These are phyloP conservation scores for Rhinocladiella similis DNA, from an alignment of 2,329 filamentous ascomycete species.

Conservation along the genomic window DNA sequence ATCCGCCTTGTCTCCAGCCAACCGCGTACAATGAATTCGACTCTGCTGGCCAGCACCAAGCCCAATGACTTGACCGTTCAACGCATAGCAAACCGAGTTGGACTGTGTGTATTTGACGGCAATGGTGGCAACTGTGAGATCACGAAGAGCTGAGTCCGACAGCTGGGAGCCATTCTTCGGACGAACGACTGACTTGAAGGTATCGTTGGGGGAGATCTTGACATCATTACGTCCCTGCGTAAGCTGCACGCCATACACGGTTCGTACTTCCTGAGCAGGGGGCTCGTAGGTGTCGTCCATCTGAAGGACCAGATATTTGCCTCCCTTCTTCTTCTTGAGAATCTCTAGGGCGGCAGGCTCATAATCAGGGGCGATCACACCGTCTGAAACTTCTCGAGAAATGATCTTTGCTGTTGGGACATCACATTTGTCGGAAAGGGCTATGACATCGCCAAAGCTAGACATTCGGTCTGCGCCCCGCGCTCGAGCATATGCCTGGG, in stretches of 20 bases:
- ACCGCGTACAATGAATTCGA: slow-evolving; percentile 95
- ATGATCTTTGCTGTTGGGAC: slow-evolving; percentile 95
- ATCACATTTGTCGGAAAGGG: slow-evolving; percentile 87
- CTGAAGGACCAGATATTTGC: slow-evolving; percentile 92
- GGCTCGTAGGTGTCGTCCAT: slow-evolving; percentile 89
- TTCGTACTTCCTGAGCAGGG: slow-evolving; percentile 72
- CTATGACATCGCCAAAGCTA: slow-evolving; percentile 95
- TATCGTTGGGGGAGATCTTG: slow-evolving; percentile 74
- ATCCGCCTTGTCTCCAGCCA: slow-evolving; percentile 97
- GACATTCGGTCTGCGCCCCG: slow-evolving; percentile 97
- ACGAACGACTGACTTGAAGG: slow-evolving; percentile 82
- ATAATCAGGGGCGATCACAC: slow-evolving; percentile 89
- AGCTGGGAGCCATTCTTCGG: slow-evolving; percentile 75
- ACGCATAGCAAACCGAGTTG: slow-evolving; percentile 97
- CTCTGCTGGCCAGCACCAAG: slow-evolving; percentile 96
- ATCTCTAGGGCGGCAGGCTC: slow-evolving; percentile 83
- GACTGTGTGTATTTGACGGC: slow-evolving; percentile 98
- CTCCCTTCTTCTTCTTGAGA: slow-evolving; percentile 96
- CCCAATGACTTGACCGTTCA: slow-evolving; percentile 90
- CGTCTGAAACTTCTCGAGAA: slow-evolving; percentile 95
- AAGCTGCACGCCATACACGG: slow-evolving; percentile 85
- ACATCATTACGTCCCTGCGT: slow-evolving; percentile 92
- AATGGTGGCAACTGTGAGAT: slow-evolving; percentile 93
- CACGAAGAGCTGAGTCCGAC: slow-evolving; percentile 78
- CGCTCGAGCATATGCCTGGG: slow-evolving; percentile 93